Percentiles rank a stretch among this genome's conserved stretches.
Evolutionary conservation across 371 early-diverging fungal species (phyloP).

Genomic region (Conidiobolus coronatus): DNA sequence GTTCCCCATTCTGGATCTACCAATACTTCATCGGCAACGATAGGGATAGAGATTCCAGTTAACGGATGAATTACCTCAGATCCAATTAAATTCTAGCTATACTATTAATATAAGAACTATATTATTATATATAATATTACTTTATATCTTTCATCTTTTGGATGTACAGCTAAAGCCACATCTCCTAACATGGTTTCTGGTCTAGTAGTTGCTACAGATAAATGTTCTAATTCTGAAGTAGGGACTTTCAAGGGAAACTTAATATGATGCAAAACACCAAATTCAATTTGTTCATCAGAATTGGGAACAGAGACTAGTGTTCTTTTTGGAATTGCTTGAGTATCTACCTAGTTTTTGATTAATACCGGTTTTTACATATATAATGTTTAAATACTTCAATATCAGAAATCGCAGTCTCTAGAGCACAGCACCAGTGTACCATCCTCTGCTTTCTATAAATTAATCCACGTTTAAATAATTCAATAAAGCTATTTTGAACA

Average conservation of each 20-base stretch:
- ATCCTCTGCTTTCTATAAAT: constrained; percentile 80
- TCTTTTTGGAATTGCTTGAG: constrained; percentile 29
- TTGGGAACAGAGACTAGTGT: constrained; percentile 42
- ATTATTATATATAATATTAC: constrained; percentile 8
- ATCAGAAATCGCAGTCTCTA: constrained; percentile 87
- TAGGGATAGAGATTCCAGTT: constrained; percentile 51
- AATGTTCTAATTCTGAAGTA: constrained; percentile 20
- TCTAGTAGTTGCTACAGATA: constrained; percentile 92
- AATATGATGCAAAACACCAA: constrained; percentile 48
- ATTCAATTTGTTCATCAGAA: constrained; percentile 47
- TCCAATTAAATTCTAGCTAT: constrained; percentile 37
- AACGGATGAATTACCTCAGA: constrained; percentile 78
- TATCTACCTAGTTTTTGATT: constrained; percentile 35
- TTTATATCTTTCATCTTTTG: constrained; percentile 66
- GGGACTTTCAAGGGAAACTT: constrained; percentile 31
- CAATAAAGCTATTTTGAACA: constrained; percentile 76
- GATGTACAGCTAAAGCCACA: constrained; percentile 89
- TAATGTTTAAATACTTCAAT: constrained; percentile 38
- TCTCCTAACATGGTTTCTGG: constrained; percentile 99
- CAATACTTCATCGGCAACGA: constrained; percentile 61
- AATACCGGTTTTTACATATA: not conserved
- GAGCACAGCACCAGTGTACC: constrained; percentile 86
- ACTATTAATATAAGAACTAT: not conserved
- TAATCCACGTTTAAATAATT: constrained; percentile 60
- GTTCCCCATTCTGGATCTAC: constrained; percentile 91